Percentiles rank a stretch among this genome's conserved stretches.
These are phyloP conservation scores for Annulohypoxylon moriforme DNA, from an alignment of 495 filamentous ascomycete genomes.

Conservation along the genomic window DNA sequence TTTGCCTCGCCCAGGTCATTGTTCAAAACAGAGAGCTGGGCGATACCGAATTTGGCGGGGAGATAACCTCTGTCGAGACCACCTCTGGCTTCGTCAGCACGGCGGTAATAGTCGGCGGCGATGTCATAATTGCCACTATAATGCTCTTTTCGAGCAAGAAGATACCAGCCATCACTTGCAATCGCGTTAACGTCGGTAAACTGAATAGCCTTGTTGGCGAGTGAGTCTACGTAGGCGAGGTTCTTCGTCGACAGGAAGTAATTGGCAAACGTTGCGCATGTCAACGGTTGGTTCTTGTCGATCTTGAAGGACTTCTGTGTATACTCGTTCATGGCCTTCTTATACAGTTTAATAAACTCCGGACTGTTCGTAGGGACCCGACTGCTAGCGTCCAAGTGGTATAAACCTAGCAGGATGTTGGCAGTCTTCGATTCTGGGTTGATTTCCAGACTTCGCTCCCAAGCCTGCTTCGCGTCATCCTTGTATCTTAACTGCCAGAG, in stretches of 20 bases:
- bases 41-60: constrained; percentile 91
- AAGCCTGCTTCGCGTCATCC: constrained; percentile 88
- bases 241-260: constrained; percentile 86
- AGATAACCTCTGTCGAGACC: constrained; percentile 87
- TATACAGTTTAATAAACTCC: constrained; percentile 82
- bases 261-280: constrained; percentile 86
- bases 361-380: constrained; percentile 79
- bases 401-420: constrained; percentile 88
- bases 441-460: constrained; percentile 87
- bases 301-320: constrained; percentile 93
- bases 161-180: constrained; percentile 96
- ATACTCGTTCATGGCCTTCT: constrained; percentile 92
- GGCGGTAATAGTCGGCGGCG: constrained; percentile 83
- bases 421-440: constrained; percentile 91
- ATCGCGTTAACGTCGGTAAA: constrained; percentile 94
- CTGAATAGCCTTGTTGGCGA: constrained; percentile 93
- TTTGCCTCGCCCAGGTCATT: constrained; percentile 91
- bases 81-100: constrained; percentile 88
- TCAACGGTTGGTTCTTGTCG: constrained; percentile 92
- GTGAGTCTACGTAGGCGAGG: constrained; percentile 79
- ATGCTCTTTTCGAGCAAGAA: constrained; percentile 90
- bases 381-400: constrained; percentile 84
- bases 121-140: constrained; percentile 72
- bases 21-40: constrained; percentile 86
- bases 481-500: constrained; percentile 95